A percentile compares a stretch with the other conserved stretches of the same genome.
Conservation (phyloP, 306 rosid species). For the Oxytropis ochrocephala region DNA sequence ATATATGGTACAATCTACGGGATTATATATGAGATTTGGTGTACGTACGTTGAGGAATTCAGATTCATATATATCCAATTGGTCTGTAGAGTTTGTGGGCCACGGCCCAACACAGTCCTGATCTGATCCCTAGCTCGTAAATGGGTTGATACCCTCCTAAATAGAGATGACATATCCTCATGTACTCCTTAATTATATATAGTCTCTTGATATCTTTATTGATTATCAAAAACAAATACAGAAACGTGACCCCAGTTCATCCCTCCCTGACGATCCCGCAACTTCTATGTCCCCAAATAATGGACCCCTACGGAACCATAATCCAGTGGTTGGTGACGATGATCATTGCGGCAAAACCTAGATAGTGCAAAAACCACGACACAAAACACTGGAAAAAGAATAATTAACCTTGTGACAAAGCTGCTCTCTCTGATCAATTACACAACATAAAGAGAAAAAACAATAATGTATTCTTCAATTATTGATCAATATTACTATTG, state of each 20-base stretch:
- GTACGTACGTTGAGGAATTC: conserved; percentile 28
- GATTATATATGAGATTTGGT: conserved; percentile 17
- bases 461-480: conserved; percentile 21
- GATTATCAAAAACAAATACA: too few species aligned
- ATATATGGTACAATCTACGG: conserved; percentile 42
- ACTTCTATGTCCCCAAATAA: conserved; percentile 30
- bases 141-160: too few species aligned
- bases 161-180: too few species aligned
- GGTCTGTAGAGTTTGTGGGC: conserved; percentile 40
- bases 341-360: conserved; percentile 17
- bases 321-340: conserved; percentile 26
- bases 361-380: not conserved
- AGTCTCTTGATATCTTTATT: too few species aligned
- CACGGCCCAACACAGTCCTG: conserved; percentile 34
- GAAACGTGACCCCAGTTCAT: conserved; percentile 27
- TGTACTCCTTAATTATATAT: too few species aligned
- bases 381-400: not conserved
- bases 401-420: conserved; percentile 5
- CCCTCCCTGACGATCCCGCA: conserved; percentile 26
- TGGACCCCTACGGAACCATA: conserved; percentile 31
- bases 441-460: conserved; percentile 29
- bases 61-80: conserved; percentile 39
- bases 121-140: too few species aligned
- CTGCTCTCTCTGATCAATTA: conserved; percentile 19
- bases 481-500: not conserved